A percentile compares a stretch with the other conserved stretches of the same genome.
Evolutionary conservation across 306 rosid genomes (phyloP).

Genomic region (Prunus dulcis): DNA sequence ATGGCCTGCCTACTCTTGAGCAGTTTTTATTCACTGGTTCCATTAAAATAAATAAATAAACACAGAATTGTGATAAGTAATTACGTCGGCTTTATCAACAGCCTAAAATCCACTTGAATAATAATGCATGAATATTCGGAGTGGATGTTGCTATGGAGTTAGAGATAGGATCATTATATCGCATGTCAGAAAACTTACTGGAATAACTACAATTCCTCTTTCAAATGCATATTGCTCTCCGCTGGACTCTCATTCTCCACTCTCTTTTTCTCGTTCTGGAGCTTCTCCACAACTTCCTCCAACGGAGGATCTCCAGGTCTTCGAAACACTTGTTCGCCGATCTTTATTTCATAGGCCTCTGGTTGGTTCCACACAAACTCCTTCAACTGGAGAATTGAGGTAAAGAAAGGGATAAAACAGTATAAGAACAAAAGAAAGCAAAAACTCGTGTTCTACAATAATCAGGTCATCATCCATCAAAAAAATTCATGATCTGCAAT

Average conservation of each 20-base stretch:
- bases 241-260: slow-evolving; percentile 26
- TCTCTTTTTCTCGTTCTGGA: slow-evolving; percentile 37
- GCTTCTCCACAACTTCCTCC: slow-evolving; percentile 57
- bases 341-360: slow-evolving; percentile 82
- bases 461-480: neutral
- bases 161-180: neutral
- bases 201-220: slow-evolving; percentile 57
- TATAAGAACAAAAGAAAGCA: neutral
- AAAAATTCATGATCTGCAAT: neutral
- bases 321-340: slow-evolving; percentile 72
- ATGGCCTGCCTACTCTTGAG: neutral
- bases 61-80: neutral
- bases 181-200: neutral
- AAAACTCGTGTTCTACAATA: neutral
- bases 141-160: neutral
- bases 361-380: slow-evolving; percentile 70
- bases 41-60: neutral
- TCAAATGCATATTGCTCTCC: slow-evolving; percentile 26
- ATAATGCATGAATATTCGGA: neutral
- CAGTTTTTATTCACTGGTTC: neutral
- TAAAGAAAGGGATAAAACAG: neutral
- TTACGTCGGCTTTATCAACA: neutral
- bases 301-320: slow-evolving; percentile 89
- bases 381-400: slow-evolving; percentile 53
- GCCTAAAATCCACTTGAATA: neutral